These are phyloP conservation scores for Vanilla planifolia DNA, from an alignment of 106 monocot genomes.

Conservation along the genomic window DNA sequence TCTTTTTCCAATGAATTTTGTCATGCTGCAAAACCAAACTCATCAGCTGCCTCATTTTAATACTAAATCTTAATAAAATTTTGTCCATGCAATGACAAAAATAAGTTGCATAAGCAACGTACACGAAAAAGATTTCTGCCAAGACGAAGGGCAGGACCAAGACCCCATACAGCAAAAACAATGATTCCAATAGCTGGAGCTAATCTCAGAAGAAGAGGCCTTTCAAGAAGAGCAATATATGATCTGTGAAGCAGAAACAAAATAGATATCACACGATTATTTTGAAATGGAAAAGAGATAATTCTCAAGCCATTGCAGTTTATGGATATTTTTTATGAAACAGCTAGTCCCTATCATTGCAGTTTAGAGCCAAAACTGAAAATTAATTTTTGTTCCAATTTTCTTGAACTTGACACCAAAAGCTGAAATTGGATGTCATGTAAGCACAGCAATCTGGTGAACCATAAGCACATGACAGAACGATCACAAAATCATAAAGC, in stretches of 20 bases:
- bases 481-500: too few species aligned
- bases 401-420: neutral
- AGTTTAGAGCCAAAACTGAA: too few species aligned
- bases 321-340: neutral
- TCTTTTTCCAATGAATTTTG: constrained; percentile 85
- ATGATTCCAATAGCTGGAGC: constrained; percentile 64
- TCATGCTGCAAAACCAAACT: constrained; percentile 35
- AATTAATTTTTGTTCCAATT: neutral
- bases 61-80: neutral
- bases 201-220: constrained; percentile 36
- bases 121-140: constrained; percentile 59
- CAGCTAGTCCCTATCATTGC: neutral
- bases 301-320: neutral
- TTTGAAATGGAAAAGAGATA: neutral
- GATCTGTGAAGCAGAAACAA: constrained; percentile 28
- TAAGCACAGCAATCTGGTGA: too few species aligned
- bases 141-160: constrained; percentile 51
- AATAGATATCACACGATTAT: neutral
- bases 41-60: neutral
- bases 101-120: constrained; percentile 14
- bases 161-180: constrained; percentile 82
- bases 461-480: too few species aligned
- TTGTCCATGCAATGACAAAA: neutral
- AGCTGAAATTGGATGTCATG: too few species aligned
- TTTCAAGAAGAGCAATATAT: constrained; percentile 36